A percentile compares a stretch with the other conserved stretches of the same genome.
These are phyloP conservation scores for Pseudopithomyces chartarum DNA, from an alignment of 2,329 filamentous ascomycete species.

Conservation along the genomic window DNA sequence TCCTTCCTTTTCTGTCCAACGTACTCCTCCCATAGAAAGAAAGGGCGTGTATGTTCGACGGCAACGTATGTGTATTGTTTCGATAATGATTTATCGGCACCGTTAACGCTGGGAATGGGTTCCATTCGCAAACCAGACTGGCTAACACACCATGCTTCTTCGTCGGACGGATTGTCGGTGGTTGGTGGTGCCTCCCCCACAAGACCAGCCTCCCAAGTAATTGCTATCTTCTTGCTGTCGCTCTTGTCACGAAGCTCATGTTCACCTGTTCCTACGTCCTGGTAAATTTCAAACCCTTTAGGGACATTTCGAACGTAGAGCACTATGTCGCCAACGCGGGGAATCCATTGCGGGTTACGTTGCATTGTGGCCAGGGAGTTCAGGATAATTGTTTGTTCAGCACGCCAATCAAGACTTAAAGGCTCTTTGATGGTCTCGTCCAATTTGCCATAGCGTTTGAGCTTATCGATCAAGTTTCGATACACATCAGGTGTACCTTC, in stretches of 20 bases:
- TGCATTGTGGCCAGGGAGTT: constrained; percentile 49
- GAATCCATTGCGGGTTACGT: constrained; percentile 56
- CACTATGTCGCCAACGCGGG: constrained; percentile 62
- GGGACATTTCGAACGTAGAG: constrained; percentile 53
- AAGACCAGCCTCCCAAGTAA: constrained; percentile 62
- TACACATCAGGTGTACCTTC: constrained; percentile 62
- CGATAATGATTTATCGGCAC: constrained; percentile 55
- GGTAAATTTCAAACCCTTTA: constrained; percentile 32
- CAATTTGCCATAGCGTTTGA: constrained; percentile 48
- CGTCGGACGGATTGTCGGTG: constrained; percentile 38
- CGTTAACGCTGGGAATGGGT: constrained; percentile 58
- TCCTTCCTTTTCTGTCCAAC: constrained; percentile 48
- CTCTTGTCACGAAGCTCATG: constrained; percentile 26
- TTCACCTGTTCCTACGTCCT: constrained; percentile 25
- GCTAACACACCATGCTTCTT: constrained; percentile 51
- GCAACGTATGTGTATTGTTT: constrained; percentile 62
- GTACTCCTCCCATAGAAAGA: constrained; percentile 59
- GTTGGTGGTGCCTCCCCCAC: constrained; percentile 59
- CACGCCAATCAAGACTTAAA: constrained; percentile 62
- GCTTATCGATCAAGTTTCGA: constrained; percentile 54
- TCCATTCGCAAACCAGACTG: constrained; percentile 63
- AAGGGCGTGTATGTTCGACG: constrained; percentile 59
- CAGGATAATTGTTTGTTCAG: constrained; percentile 52
- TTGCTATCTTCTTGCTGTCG: constrained; percentile 41
- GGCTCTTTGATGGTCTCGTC: constrained; percentile 56